Evolutionary conservation across 176 grass and related monocot species (phyloP).

Genomic region (Metroxylon sagu): DNA sequence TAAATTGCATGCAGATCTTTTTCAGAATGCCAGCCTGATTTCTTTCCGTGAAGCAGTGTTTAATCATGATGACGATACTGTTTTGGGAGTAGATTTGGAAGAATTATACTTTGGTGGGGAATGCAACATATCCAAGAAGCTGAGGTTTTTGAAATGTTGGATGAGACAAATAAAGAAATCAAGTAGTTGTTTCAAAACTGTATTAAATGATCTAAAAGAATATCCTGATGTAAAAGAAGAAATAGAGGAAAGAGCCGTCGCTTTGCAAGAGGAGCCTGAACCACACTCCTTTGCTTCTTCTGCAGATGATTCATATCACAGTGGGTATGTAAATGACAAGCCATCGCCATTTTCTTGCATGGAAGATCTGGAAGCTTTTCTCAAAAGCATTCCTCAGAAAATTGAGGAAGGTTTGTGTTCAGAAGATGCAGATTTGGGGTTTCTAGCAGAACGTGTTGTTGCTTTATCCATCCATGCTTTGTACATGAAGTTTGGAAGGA

Average conservation of each 20-base stretch:
- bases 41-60: constrained; percentile 47
- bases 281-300: constrained; percentile 15
- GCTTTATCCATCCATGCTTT: constrained; percentile 50
- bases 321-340: constrained; percentile 16
- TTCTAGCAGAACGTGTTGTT: constrained; percentile 68
- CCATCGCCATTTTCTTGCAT: constrained; percentile 36
- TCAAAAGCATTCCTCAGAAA: constrained; percentile 57
- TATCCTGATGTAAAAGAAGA: constrained; percentile 32
- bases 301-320: constrained; percentile 17
- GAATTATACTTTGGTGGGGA: constrained; percentile 65
- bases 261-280: constrained; percentile 33
- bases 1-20: constrained; percentile 37
- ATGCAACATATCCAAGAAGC: constrained; percentile 47
- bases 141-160: constrained; percentile 95
- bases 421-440: constrained; percentile 60
- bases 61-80: constrained; percentile 27
- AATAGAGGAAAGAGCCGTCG: constrained; percentile 29
- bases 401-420: constrained; percentile 70
- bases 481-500: constrained; percentile 36
- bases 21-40: constrained; percentile 35
- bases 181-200: constrained; percentile 19
- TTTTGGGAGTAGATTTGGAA: constrained; percentile 45
- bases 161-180: constrained; percentile 55
- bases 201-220: constrained; percentile 20
- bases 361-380: constrained; percentile 61